These are phyloP conservation scores for Ophidiomyces ophidiicola DNA, from an alignment of 2,329 filamentous ascomycete genomes.

Conservation along the genomic window DNA sequence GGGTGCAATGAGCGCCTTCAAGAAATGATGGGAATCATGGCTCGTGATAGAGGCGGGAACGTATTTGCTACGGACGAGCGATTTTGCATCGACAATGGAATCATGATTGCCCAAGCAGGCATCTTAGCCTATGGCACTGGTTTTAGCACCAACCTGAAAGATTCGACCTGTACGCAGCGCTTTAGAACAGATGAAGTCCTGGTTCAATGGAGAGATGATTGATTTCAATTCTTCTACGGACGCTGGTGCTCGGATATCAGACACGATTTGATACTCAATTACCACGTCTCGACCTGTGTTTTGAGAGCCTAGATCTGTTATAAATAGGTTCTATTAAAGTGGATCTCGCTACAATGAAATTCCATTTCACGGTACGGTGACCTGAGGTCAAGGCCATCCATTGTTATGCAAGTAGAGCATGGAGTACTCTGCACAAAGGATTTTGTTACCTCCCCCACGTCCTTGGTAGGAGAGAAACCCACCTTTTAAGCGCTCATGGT, in stretches of 20 bases:
- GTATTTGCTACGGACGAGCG: conserved; percentile 93
- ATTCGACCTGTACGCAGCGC: conserved; percentile 73
- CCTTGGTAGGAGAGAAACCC: too few relatives aligned
- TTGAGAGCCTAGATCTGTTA: too few relatives aligned
- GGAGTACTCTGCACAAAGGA: too few relatives aligned
- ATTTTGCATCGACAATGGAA: conserved; percentile 98
- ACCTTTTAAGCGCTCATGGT: too few relatives aligned
- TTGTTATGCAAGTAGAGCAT: too few relatives aligned
- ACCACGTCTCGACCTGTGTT: not conserved
- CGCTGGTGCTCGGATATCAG: not conserved
- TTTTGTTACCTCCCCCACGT: too few relatives aligned
- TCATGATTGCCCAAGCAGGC: conserved; percentile 98
- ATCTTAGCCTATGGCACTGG: conserved; percentile 73
- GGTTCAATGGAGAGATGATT: conserved; percentile 59
- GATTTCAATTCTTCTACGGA: not conserved
- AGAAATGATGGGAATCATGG: conserved; percentile 98
- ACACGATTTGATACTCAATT: not conserved
- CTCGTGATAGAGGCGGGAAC: conserved; percentile 69
- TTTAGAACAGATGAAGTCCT: conserved; percentile 74
- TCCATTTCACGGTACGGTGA: too few relatives aligned
- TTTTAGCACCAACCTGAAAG: conserved; percentile 60
- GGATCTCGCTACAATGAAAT: too few relatives aligned
- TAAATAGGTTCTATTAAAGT: too few relatives aligned
- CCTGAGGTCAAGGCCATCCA: too few relatives aligned
- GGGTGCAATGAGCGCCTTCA: conserved; percentile 90